Evolutionary conservation across 1,139 yeast genomes (phyloP).

Genomic region (Blastobotrys aristatus): DNA sequence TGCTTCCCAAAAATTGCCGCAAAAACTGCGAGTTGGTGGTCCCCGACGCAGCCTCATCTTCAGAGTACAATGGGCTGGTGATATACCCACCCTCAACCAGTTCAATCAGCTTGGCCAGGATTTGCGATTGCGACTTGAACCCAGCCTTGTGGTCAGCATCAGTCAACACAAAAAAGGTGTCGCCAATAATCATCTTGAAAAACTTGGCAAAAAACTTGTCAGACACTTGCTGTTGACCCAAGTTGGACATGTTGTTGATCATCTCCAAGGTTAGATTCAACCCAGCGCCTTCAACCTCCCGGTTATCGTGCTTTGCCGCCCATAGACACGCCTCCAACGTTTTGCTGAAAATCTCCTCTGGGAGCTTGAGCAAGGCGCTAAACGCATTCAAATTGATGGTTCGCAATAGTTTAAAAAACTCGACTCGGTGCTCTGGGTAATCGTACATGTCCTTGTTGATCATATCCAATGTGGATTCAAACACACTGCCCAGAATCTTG

Average conservation of each 20-base stretch:
- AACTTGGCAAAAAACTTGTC: constrained; percentile 84
- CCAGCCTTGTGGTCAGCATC: constrained; percentile 98
- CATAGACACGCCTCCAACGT: constrained; percentile 91
- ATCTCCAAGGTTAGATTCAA: constrained; percentile 76
- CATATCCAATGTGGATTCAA: constrained; percentile 93
- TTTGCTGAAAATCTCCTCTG: constrained; percentile 87
- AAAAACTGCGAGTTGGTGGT: constrained; percentile 75
- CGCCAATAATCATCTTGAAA: constrained; percentile 84
- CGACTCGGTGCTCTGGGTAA: constrained; percentile 97
- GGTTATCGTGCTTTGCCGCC: constrained; percentile 96
- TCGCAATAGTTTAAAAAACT: constrained; percentile 82
- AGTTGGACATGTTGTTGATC: constrained; percentile 72
- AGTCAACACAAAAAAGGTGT: constrained; percentile 87
- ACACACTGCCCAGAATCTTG: constrained; percentile 79
- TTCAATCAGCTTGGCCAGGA: constrained; percentile 78
- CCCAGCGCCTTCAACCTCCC: constrained; percentile 93
- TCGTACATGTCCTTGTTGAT: constrained; percentile 92
- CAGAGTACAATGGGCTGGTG: constrained; percentile 66
- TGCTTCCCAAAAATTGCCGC: constrained; percentile 75
- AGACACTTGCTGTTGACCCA: constrained; percentile 67
- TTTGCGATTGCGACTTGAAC: constrained; percentile 78
- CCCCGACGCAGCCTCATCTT: constrained; percentile 68
- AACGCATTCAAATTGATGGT: constrained; percentile 84
- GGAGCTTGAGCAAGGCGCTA: constrained; percentile 78
- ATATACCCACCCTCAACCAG: constrained; percentile 75